These are phyloP conservation scores for Colletotrichum nymphaeae DNA, from an alignment of 2,329 filamentous ascomycete genomes.

Conservation along the genomic window DNA sequence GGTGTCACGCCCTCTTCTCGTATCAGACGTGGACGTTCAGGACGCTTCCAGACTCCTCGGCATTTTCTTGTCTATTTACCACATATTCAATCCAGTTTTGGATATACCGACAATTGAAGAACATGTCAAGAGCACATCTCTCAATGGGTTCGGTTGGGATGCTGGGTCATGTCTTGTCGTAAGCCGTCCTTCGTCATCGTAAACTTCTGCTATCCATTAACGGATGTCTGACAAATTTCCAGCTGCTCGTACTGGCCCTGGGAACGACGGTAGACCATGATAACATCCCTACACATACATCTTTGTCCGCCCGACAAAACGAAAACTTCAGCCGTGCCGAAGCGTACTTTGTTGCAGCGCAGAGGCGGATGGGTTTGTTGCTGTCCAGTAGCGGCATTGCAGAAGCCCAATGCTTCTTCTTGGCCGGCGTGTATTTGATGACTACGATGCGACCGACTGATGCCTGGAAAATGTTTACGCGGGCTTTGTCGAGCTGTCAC, in stretches of 20 bases:
- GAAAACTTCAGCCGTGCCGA: background rate
- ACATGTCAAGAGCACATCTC: background rate
- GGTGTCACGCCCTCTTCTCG: background rate
- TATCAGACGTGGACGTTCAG: background rate
- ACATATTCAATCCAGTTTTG: constrained; percentile 9
- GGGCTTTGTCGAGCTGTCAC: constrained; percentile 33
- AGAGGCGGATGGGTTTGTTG: constrained; percentile 31
- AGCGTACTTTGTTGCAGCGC: constrained; percentile 19
- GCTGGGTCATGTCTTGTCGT: constrained; percentile 31
- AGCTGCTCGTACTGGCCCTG: background rate
- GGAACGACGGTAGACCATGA: background rate
- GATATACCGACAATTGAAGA: constrained; percentile 2
- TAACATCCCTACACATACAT: background rate
- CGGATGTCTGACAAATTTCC: background rate
- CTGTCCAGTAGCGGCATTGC: constrained; percentile 25
- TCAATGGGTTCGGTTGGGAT: constrained; percentile 30
- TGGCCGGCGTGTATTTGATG: constrained; percentile 37
- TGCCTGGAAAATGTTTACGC: constrained; percentile 37
- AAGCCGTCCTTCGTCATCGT: background rate
- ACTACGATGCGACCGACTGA: constrained; percentile 30
- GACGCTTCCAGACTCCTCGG: background rate
- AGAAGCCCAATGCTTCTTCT: constrained; percentile 34
- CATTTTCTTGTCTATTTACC: background rate
- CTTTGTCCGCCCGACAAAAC: background rate
- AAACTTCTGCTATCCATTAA: background rate